phyloP scores from a whole-genome alignment of 106 monocot genomes.

The Apostasia ramifera region DNA sequence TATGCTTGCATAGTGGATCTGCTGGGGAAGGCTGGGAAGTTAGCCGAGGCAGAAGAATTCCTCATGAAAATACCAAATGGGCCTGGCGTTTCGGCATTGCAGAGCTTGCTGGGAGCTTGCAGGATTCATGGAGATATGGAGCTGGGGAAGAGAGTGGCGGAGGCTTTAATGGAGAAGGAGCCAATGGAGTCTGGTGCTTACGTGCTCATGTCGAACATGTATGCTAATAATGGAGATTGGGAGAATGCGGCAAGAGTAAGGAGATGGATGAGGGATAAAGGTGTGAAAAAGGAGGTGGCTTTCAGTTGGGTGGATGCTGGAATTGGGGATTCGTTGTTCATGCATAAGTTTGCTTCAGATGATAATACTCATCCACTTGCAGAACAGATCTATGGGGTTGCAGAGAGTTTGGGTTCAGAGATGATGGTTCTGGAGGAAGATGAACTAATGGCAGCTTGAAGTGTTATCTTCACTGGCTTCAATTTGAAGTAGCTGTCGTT shows the following conservation, averaged over 20 bases:
- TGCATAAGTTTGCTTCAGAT: conserved; percentile 75
- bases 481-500: too few species aligned
- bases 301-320: conserved; percentile 93
- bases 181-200: conserved; percentile 74
- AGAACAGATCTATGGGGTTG: conserved; percentile 47
- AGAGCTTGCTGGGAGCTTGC: conserved; percentile 78
- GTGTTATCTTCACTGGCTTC: neutral
- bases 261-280: conserved; percentile 64
- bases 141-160: conserved; percentile 52
- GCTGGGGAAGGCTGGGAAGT: conserved; percentile 71
- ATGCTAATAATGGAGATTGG: conserved; percentile 81
- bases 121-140: conserved; percentile 58
- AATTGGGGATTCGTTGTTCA: conserved; percentile 22
- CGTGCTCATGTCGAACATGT: conserved; percentile 77
- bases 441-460: neutral
- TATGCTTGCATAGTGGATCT: conserved; percentile 85
- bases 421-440: conserved; percentile 35
- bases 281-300: conserved; percentile 79
- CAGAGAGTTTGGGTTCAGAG: conserved; percentile 38
- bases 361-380: conserved; percentile 64
- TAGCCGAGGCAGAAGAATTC: conserved; percentile 63
- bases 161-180: conserved; percentile 45
- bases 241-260: conserved; percentile 61
- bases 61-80: conserved; percentile 30
- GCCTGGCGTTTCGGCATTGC: conserved; percentile 59